Evolutionary conservation across 495 filamentous ascomycete species (phyloP), one percentile per base, ranked within the genome.

Genomic region (Xylaria palmicola): DNA sequence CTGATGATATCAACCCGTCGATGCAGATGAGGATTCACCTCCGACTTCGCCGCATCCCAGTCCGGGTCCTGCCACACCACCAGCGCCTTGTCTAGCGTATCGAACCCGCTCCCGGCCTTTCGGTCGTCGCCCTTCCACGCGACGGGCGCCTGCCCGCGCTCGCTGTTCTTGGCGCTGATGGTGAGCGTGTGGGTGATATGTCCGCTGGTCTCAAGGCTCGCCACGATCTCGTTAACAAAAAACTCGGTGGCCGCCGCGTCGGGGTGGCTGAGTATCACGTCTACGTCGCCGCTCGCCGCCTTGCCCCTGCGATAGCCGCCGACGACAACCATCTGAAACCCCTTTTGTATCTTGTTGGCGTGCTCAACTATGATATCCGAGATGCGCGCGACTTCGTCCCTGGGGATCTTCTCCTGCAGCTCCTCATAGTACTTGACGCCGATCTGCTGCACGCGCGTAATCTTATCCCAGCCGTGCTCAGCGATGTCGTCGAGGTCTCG

Each of bases 381-480:
- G 59, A 97, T 97, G 0, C 68, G 58, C 65, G 91, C 88, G 3
- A 91, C 87, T 67, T 98, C 93, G 0, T 55, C 45, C 1, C 93
- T 82, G 1, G 92, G 81, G 17, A 98, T 89, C 32, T 81, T 83
- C 20, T 78, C 70, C 34, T 83, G 79, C 44, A 98, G 89, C 55
- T 98, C 94, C 45, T 95, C 90, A 70, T 93, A 96, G 71, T 87
- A 97, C 69, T 98, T 98, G n/a, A 98, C 72, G 0, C 94, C 94
- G 47, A 98, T 96, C 69, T 98, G 92, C 71, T 96, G 93, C 1
- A 89, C 89, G 15, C 92, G 83, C 0, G 79, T 87, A 0, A 98
- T 79, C 0, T 64, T 74, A 37, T 79, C 66, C 95, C 95, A 98
- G 24, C 90, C 92, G 63, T 87, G 78, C 65, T 95, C 88, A 57